Evolutionary conservation across 805 yeast species (phyloP).

Genomic region (Suhomyces sp.): DNA sequence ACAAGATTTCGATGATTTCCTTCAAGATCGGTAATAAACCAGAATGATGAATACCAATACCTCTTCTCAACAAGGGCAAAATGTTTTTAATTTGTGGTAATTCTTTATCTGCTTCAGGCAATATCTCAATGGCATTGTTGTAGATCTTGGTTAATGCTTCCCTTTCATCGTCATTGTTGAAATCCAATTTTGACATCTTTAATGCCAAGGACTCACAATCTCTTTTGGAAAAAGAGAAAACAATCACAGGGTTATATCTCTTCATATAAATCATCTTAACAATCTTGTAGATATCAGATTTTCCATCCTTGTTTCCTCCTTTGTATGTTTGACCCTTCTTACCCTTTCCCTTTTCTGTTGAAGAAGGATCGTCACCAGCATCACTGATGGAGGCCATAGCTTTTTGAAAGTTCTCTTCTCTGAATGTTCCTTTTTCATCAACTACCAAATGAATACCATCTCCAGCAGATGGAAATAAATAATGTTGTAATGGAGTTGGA

Average conservation of each 20-base stretch:
- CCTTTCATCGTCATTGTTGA: slow-evolving; percentile 91
- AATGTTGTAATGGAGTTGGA: slow-evolving; percentile 98
- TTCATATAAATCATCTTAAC: slow-evolving; percentile 98
- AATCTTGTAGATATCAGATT: slow-evolving; percentile 90
- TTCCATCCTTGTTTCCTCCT: slow-evolving; percentile 77
- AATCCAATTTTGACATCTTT: slow-evolving; percentile 93
- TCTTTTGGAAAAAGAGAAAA: slow-evolving; percentile 94
- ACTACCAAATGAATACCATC: slow-evolving; percentile 97
- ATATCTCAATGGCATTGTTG: slow-evolving; percentile 80
- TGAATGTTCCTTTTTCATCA: slow-evolving; percentile 92
- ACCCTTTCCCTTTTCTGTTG: slow-evolving; percentile 58
- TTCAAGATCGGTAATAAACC: slow-evolving; percentile 91
- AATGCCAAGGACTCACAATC: slow-evolving; percentile 94
- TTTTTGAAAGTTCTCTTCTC: slow-evolving; percentile 97
- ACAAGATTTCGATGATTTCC: slow-evolving; percentile 92
- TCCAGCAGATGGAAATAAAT: slow-evolving; percentile 96
- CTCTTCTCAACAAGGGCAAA: slow-evolving; percentile 84
- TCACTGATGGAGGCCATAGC: slow-evolving; percentile 94
- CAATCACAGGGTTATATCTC: slow-evolving; percentile 96
- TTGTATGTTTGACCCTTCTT: slow-evolving; percentile 80
- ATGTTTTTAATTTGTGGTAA: slow-evolving; percentile 93
- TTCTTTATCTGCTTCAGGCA: slow-evolving; percentile 89
- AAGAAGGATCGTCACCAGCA: slow-evolving; percentile 80
- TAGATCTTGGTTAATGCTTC: slow-evolving; percentile 87
- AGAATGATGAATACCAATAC: slow-evolving; percentile 98